Evolutionary conservation across 2,329 filamentous ascomycete species (phyloP), one percentile per base, ranked within the genome.

Genomic region (Colletotrichum cordylinicola): DNA sequence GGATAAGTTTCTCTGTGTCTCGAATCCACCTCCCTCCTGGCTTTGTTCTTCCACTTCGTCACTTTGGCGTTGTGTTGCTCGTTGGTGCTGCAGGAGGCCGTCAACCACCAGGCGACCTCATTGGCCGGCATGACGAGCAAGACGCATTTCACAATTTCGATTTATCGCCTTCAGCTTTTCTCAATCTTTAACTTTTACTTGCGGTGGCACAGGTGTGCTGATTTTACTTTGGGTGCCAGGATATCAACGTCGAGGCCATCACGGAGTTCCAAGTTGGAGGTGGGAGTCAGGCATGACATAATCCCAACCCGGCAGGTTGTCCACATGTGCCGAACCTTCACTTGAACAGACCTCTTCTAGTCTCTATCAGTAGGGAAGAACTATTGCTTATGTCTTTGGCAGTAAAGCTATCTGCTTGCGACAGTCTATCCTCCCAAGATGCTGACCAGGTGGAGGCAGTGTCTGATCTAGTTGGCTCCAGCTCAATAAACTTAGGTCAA

Each of bases 1-100:
- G 21, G 2, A 52, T 52, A 2, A 4, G 13, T 8, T 4, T 52
- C 0, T 21, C 43, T 0, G 2, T 6, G 6, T 24, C 43, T 52
- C 8, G 43, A 8, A 21, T 13, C n/a, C 43, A 21, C 4, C 43
- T 12, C n/a, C 6, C 0, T 52, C 12, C 43, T 24, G 6, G 43
- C 6, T 15, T 52, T 52, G 43, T 52, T 52, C 12, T 21, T 52
- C 43, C n/a, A 52, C 43, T 52, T 52, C 43, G 43, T 52, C 43
- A 52, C 43, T 52, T 6, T 52, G 6, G 43, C 43, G 43, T n/a
- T 52, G 43, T 52, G 43, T 52, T 52, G 43, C 43, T 10, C 4
- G 43, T 52, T 52, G 43, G 43, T 21, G 43, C 43, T 52, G 43
- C 43, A 52, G 43, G 43, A 52, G 43, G 43, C 43, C 43, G 43